Base-by-base conservation (phyloP, 768 basidiomycete genomes). In the Boletus coccyginus region DNA sequence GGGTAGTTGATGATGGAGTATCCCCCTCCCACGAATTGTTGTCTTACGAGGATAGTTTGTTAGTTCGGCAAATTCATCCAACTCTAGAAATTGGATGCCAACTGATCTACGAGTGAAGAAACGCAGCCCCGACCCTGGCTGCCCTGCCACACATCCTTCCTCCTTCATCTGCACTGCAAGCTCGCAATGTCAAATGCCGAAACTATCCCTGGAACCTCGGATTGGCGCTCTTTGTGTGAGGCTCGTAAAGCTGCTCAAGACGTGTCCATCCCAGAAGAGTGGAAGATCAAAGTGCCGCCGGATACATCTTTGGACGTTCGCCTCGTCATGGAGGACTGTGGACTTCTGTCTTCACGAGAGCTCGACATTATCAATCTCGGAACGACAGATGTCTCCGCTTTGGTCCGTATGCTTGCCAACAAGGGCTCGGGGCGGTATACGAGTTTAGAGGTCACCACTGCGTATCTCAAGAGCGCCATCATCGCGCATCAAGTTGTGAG, bases 401-500 rank as follows among this genome's bases (percentile, higher is more conserved):
- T 68, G 50, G 65, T 57, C 19, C 53, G 49, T 46, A 35, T 62
- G 52, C 68, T 68, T n/a, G 54, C 58, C 14, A 56, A 67, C 47
- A 61, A 42, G 44, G 27, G 52, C 14, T 59, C 62, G 21, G 64
- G 59, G 21, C 21, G 21, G 40, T 68, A 64, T 52, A 65, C 68
- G 31, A 68, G 63, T 45, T 5, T 67, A 7, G 68, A 67, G 27
- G 68, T 67, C 38, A 69, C 67, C 17, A 65, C 61, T 1, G 67
- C 68, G 1, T 68, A 68, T 43, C 64, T 67, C 55, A 68, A 67
- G 61, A 69, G 68, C 19, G 66, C 67, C 13, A 45, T 70, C 48
- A 24, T 70, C 16, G 65, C 67, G 13, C 67, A 70, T 46, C 67
- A 67, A 32, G 46, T 58, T 1, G 67, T 68, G 45, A 59, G 67